These are phyloP conservation scores for Edaphochlamys debaryana DNA, from an alignment of 139 green algal genomes.

Conservation along the genomic window DNA sequence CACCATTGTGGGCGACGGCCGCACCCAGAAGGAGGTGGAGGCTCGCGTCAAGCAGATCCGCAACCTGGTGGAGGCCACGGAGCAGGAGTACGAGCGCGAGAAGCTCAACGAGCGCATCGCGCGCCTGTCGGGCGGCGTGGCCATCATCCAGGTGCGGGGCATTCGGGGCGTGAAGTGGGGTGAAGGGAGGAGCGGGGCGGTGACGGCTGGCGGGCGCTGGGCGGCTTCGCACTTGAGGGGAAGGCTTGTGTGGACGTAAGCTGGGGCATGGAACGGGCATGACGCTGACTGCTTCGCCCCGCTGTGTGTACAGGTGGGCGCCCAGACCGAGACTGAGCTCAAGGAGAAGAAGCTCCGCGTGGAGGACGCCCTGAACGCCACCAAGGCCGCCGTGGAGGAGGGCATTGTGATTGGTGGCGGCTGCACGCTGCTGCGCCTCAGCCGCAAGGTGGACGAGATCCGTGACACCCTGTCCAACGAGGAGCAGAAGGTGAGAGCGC, in stretches of 20 bases:
- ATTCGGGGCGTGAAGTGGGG: too few species aligned
- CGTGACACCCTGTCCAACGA: constrained; percentile 88
- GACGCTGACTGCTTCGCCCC: too few species aligned
- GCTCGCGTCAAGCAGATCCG: constrained; percentile 97
- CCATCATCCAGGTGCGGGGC: constrained; percentile 94
- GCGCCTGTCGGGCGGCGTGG: constrained; percentile 94
- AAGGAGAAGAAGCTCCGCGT: constrained; percentile 99
- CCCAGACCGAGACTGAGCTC: constrained; percentile 99
- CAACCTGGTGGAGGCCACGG: constrained; percentile 83
- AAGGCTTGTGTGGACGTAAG: too few species aligned
- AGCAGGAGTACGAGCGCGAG: constrained; percentile 98
- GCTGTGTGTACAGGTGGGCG: constrained; percentile 89
- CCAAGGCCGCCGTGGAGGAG: constrained; percentile 99
- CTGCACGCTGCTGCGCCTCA: constrained; percentile 96
- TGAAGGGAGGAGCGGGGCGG: not conserved
- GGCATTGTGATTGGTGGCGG: constrained; percentile 98
- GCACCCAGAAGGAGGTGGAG: constrained; percentile 83
- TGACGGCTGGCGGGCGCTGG: not conserved
- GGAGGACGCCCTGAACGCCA: constrained; percentile 99
- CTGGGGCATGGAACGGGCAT: too few species aligned
- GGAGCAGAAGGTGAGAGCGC: constrained; percentile 40
- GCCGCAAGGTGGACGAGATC: constrained; percentile 85
- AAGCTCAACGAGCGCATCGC: constrained; percentile 99
- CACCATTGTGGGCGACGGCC: constrained; percentile 97
- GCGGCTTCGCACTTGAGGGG: too few species aligned